phyloP scores from a whole-genome alignment of 2,329 filamentous ascomycete species.

The Pseudogymnoascus sp. region DNA sequence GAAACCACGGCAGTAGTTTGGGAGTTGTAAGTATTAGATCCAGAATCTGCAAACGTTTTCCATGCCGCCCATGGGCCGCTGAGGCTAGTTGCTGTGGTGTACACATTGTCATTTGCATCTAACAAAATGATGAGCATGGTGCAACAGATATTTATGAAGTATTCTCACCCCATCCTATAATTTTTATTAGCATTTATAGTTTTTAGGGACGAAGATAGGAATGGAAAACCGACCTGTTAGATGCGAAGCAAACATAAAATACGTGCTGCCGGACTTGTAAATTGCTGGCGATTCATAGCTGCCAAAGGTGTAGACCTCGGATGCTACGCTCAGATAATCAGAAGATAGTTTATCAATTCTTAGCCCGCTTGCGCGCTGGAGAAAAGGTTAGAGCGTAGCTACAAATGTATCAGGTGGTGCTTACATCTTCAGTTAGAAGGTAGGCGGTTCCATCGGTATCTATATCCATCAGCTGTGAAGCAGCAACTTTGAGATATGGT shows the following conservation, averaged over 20 bases:
- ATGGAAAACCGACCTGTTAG: conserved; percentile 37
- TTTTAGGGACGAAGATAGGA: background rate
- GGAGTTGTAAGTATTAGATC: conserved; percentile 49
- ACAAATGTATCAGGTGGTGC: conserved; percentile 26
- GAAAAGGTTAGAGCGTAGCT: conserved; percentile 29
- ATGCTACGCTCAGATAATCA: conserved; percentile 47
- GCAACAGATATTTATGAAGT: background rate
- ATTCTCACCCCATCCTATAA: background rate
- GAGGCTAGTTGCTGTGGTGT: conserved; percentile 50
- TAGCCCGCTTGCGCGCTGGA: conserved; percentile 48
- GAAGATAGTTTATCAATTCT: conserved; percentile 49
- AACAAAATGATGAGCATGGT: background rate
- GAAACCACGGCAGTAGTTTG: conserved; percentile 54
- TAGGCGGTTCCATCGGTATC: conserved; percentile 55
- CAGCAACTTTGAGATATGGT: background rate
- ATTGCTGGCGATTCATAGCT: conserved; percentile 56
- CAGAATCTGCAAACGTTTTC: conserved; percentile 49
- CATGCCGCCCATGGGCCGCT: conserved; percentile 54
- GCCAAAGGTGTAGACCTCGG: conserved; percentile 40
- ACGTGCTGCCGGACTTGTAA: conserved; percentile 50
- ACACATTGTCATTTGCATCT: conserved; percentile 58
- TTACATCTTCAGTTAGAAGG: conserved; percentile 54
- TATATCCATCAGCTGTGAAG: conserved; percentile 26
- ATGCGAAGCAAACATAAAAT: conserved; percentile 58
- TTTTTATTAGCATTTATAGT: background rate